Base-by-base conservation (phyloP, 495 filamentous ascomycete species). In the Peziza echinospora region DNA sequence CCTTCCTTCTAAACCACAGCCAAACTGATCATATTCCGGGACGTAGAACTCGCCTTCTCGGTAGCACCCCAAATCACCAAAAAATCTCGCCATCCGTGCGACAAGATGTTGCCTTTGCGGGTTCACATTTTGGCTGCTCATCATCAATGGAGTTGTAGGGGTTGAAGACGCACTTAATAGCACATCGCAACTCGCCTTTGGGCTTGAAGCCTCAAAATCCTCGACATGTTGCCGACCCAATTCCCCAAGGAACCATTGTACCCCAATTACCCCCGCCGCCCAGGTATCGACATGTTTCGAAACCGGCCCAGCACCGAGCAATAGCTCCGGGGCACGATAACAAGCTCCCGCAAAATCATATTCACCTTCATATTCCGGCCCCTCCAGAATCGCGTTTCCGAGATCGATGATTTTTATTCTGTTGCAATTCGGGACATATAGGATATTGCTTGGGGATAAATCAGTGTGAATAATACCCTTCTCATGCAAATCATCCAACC, bases 241-340 rank as follows among this genome's bases (percentile, higher is more conserved):
- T 1, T 4, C 11, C 1, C 41, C 41, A 11, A 59, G 40, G 8
- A 59, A 21, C 43, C 59, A 46, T 40, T 59, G 49, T 7, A 59
- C 45, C 6, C 49, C 56, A 26, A 59, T 59, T 24, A 59, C 52
- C 0, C 56, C 56, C 24, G 41, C 47, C 21, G 52, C 52, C 56
- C 56, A 59, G 17, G 59, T 44, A 47, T 59, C 56, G 49, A 59
- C 59, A 8, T 53, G 44, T 28, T 49, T 43, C 9, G 47, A 49
- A 9, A 59, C n/a, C 11, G 52, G 51, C 2, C 56, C 56, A 21
- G 40, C 24, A 9, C 56, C 56, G 10, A 59, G 46, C 26, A 59
- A 44, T 34, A 59, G 53, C 46, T 59, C 56, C 1, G 56, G 56
- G 5, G 56, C 52, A 11, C 56, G 52, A 39, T 59, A 59, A 10